Evolutionary conservation across 176 grass and related monocot species (phyloP), one percentile per base, ranked within the genome.

Genomic region (Cenchrus fungigraminus): DNA sequence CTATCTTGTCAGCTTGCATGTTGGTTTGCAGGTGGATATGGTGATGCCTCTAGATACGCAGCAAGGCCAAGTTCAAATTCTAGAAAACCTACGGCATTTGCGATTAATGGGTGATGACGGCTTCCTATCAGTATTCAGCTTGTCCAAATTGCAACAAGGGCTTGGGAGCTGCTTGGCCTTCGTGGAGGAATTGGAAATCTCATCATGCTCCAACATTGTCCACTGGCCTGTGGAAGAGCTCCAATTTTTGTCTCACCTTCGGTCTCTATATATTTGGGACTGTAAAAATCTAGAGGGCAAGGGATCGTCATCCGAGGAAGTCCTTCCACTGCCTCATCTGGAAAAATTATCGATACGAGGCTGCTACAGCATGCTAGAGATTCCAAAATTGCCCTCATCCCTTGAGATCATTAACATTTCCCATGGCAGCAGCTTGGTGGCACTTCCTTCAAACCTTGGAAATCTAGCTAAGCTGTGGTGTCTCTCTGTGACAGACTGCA

Each of bases 191-290:
- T 25, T 87, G 29, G 0, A 0, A 0, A 53, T 88, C 16, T 3
- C 0, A 0, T 0, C 0, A 0, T 62, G 79, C 29, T 0, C 4
- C 1, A 49, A 31, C 1, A 68, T 88, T 63, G 2, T 82, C 0
- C 0, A 0, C 14, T 88, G 79, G 86, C 86, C 86, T 12, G 0
- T 31, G 0, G 54, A 78, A 14, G 73, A 71, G 46, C 11, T 88
- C 10, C 7, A 0, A 2, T 53, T 4, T 20, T 83, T 88, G 20
- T 2, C 1, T 63, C 14, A 9, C 14, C 86, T 87, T 2, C 19
- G 79, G 22, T 28, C 0, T 49, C 79, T 87, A 0, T 0, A 0
- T 13, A 77, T 87, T 8, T 0, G 0, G 0, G 0, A 0, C 0
- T 87, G 70, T 9, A 2, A 0, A 0, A 82, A 44, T 0, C 19